phyloP scores from a whole-genome alignment of 2,329 filamentous ascomycete species.

The Aspergillus brasiliensis region DNA sequence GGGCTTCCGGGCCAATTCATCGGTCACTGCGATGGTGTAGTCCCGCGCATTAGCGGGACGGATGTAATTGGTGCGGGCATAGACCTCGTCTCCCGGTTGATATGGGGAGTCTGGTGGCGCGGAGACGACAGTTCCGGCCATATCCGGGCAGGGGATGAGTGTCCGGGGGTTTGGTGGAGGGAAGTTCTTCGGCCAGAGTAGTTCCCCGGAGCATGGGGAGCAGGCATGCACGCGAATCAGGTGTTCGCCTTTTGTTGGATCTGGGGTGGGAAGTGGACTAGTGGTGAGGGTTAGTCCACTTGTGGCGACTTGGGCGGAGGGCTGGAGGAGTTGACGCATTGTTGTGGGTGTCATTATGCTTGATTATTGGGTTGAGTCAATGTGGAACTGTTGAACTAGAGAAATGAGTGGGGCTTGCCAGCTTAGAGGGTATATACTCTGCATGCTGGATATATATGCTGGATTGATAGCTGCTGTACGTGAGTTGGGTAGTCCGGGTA shows the following conservation, averaged over 20 bases:
- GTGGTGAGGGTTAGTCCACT: slow-evolving; percentile 8
- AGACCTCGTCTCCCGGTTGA: slow-evolving; percentile 42
- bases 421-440: too few species aligned
- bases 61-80: slow-evolving; percentile 38
- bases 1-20: slow-evolving; percentile 42
- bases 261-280: slow-evolving; percentile 21
- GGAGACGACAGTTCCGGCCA: slow-evolving; percentile 43
- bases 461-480: too few species aligned
- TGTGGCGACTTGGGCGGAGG: neutral
- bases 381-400: too few species aligned
- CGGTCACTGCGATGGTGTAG: slow-evolving; percentile 36
- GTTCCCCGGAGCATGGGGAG: slow-evolving; percentile 47
- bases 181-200: slow-evolving; percentile 45
- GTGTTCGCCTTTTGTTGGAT: slow-evolving; percentile 33
- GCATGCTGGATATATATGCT: too few species aligned
- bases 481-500: too few species aligned
- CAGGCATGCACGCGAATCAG: slow-evolving; percentile 44
- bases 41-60: slow-evolving; percentile 43
- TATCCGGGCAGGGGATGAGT: slow-evolving; percentile 46
- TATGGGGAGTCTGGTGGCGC: slow-evolving; percentile 41
- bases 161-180: slow-evolving; percentile 23
- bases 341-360: too few species aligned
- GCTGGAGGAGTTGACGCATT: too few species aligned
- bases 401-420: too few species aligned
- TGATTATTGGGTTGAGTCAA: too few species aligned